Evolutionary conservation across 2,329 filamentous ascomycete genomes (phyloP).

Genomic region (Pleomassaria siparia): DNA sequence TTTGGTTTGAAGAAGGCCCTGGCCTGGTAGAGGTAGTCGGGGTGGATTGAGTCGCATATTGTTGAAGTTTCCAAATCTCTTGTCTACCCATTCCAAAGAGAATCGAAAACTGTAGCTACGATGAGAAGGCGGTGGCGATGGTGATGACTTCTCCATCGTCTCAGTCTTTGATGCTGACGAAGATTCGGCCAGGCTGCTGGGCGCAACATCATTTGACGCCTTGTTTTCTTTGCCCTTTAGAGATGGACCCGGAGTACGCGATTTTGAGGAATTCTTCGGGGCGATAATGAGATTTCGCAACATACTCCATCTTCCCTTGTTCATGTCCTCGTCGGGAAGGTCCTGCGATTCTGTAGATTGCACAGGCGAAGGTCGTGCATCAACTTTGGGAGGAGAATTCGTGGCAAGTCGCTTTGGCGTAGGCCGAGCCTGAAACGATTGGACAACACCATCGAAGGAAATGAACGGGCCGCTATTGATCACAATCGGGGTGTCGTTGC

Average conservation of each 20-base stretch:
- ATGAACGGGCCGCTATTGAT: conserved; percentile 58
- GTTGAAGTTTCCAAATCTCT: conserved; percentile 57
- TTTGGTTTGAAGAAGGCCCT: conserved; percentile 59
- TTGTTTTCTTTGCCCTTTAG: conserved; percentile 20
- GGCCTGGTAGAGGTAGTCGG: conserved; percentile 69
- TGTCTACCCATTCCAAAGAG: conserved; percentile 67
- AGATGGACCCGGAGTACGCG: conserved; percentile 35
- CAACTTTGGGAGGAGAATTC: conserved; percentile 22
- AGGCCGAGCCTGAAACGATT: conserved; percentile 21
- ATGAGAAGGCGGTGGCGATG: conserved; percentile 52
- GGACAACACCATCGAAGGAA: conserved; percentile 64
- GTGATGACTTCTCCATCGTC: conserved; percentile 10
- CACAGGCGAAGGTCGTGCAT: conserved; percentile 31
- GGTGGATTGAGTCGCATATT: conserved; percentile 67
- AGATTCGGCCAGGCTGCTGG: not conserved
- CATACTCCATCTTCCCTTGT: conserved; percentile 64
- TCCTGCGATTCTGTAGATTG: conserved; percentile 35
- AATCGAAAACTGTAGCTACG: conserved; percentile 72
- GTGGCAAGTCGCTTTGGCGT: conserved; percentile 35
- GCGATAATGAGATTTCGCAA: conserved; percentile 64
- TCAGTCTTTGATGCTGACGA: conserved; percentile 1
- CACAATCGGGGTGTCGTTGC: conserved; percentile 68
- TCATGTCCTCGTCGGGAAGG: conserved; percentile 34
- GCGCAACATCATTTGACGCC: not conserved
- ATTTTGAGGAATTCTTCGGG: conserved; percentile 44